Percentiles rank a stretch among this genome's conserved stretches.
Conservation (phyloP, 495 filamentous ascomycete species). For the Amniculicola lignicola region DNA sequence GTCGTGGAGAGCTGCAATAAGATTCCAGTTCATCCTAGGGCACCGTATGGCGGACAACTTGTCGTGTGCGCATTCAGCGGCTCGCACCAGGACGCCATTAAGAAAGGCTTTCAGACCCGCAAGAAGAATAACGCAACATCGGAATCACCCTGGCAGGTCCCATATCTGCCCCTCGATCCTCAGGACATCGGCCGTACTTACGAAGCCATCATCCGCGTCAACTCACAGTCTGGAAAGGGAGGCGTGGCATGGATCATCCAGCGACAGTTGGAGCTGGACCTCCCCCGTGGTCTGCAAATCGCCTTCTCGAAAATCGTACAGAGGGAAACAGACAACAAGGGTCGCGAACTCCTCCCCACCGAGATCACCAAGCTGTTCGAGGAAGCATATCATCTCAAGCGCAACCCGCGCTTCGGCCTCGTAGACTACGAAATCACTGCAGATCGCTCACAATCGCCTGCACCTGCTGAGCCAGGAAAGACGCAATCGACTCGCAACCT, state of each 20-base stretch:
- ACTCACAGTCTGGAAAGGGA: constrained; percentile 93
- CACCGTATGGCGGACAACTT: constrained; percentile 85
- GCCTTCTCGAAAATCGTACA: constrained; percentile 90
- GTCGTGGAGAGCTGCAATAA: constrained; percentile 90
- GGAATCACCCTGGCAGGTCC: constrained; percentile 67
- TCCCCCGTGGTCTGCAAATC: constrained; percentile 88
- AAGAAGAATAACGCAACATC: constrained; percentile 56
- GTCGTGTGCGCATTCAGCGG: constrained; percentile 89
- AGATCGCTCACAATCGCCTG: constrained; percentile 76
- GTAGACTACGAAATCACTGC: constrained; percentile 90
- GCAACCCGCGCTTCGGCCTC: constrained; percentile 77
- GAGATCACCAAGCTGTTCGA: constrained; percentile 90
- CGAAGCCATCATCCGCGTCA: constrained; percentile 96
- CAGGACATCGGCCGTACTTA: constrained; percentile 93
- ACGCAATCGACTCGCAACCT: constrained; percentile 72
- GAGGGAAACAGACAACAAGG: constrained; percentile 65
- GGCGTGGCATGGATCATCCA: constrained; percentile 94
- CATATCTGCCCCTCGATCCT: constrained; percentile 91
- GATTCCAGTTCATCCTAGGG: constrained; percentile 85
- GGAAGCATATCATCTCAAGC: constrained; percentile 75
- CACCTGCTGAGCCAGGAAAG: constrained; percentile 61
- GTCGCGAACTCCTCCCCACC: constrained; percentile 73
- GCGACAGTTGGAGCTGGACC: constrained; percentile 81
- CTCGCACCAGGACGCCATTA: constrained; percentile 95
- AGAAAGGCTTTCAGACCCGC: constrained; percentile 85